phyloP scores from a whole-genome alignment of 345 rosid species.

The Rhodamnia argentea region DNA sequence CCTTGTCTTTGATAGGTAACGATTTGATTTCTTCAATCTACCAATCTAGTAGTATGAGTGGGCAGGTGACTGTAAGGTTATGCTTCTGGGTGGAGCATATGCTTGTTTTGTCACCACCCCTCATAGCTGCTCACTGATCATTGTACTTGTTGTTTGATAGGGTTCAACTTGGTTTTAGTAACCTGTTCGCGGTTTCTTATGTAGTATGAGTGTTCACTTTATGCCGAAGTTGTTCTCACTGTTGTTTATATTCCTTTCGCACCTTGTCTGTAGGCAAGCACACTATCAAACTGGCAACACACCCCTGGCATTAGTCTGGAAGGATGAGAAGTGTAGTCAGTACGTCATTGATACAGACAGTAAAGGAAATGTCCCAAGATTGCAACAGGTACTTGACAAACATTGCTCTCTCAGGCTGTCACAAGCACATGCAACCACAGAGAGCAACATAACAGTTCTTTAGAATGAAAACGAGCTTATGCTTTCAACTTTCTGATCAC shows the following conservation, averaged over 20 bases:
- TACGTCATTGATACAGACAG: constrained; percentile 91
- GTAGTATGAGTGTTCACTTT: background rate
- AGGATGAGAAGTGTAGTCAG: constrained; percentile 85
- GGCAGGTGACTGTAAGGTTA: background rate
- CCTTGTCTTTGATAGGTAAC: background rate
- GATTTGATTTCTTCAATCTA: background rate
- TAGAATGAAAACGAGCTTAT: background rate
- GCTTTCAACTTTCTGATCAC: background rate
- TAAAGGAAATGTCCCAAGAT: constrained; percentile 64
- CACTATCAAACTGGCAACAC: constrained; percentile 90
- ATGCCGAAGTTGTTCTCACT: background rate
- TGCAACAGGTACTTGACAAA: constrained; percentile 54
- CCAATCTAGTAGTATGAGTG: background rate
- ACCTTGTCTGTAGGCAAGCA: constrained; percentile 50
- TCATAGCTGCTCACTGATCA: background rate
- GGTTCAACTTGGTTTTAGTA: background rate
- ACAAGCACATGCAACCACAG: background rate
- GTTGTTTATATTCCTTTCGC: background rate
- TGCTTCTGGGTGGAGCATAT: background rate
- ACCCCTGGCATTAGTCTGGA: constrained; percentile 93
- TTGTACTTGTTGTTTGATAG: background rate
- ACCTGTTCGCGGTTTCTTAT: background rate
- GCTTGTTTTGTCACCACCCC: background rate
- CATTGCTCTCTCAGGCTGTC: background rate
- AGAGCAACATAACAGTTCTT: background rate